Conservation (phyloP, 306 rosid genomes). For the Cicer yamashitae region DNA sequence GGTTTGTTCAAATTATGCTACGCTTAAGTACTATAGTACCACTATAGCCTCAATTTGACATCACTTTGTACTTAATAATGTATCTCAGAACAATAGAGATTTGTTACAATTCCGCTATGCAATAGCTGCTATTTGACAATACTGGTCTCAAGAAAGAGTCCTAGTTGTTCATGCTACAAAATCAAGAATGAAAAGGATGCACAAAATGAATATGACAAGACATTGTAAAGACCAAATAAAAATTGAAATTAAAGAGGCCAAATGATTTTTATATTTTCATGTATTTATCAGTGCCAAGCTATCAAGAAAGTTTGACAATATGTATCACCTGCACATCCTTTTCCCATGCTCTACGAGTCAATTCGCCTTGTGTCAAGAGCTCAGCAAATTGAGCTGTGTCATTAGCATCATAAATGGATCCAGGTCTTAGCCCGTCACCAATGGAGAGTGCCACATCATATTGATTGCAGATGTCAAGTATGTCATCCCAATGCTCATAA, state of each 20-base stretch:
- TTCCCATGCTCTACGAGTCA: slow-evolving; percentile 98
- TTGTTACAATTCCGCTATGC: too few species aligned
- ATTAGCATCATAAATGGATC: slow-evolving; percentile 98
- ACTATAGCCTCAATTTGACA: too few species aligned
- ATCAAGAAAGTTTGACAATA: slow-evolving; percentile 22
- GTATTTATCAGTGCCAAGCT: neutral
- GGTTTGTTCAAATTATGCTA: too few species aligned
- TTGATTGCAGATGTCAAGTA: slow-evolving; percentile 94
- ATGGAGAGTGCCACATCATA: slow-evolving; percentile 95
- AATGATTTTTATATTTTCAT: neutral
- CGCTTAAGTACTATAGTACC: too few species aligned
- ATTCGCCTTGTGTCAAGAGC: slow-evolving; percentile 98
- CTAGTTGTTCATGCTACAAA: slow-evolving; percentile 9
- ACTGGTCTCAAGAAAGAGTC: neutral
- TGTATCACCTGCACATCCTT: slow-evolving; percentile 91
- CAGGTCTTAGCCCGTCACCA: slow-evolving; percentile 97
- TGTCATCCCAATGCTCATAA: slow-evolving; percentile 98
- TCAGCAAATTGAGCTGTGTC: slow-evolving; percentile 99
- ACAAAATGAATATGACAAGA: neutral
- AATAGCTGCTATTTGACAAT: too few species aligned
- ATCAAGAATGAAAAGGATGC: neutral
- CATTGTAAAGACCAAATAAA: slow-evolving; percentile 26
- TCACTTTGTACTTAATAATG: too few species aligned
- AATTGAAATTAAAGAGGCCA: neutral
- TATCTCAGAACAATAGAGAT: too few species aligned